Percentiles rank a stretch among this genome's conserved stretches.
Evolutionary conservation across 164 flowering plant genomes (phyloP).

Genomic region (Hamamelis virginiana): DNA sequence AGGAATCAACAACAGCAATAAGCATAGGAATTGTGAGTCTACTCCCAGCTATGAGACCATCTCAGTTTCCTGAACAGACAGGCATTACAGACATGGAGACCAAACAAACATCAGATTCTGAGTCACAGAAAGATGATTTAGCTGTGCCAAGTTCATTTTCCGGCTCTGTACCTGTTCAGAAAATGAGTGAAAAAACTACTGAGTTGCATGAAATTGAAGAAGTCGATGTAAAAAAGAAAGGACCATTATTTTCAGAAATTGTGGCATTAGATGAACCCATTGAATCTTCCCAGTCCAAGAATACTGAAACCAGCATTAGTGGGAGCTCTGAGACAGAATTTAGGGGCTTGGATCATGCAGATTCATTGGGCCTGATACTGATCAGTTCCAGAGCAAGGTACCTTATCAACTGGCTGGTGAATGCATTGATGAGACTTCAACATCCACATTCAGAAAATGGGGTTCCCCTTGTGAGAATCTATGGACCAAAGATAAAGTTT

Average conservation of each 20-base stretch:
- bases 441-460: conserved; percentile 38
- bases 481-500: conserved; percentile 72
- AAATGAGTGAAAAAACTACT: background rate
- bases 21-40: conserved; percentile 21
- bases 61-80: conserved; percentile 4
- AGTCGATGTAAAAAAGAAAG: background rate
- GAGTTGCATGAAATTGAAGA: conserved; percentile 1
- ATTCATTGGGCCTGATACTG: conserved; percentile 61
- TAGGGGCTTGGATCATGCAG: conserved; percentile 66
- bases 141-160: conserved; percentile 7
- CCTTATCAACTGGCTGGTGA: conserved; percentile 79
- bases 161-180: background rate
- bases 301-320: background rate
- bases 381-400: conserved; percentile 63
- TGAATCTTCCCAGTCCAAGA: background rate
- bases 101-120: background rate
- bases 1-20: conserved; percentile 6
- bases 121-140: background rate
- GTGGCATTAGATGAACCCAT: conserved; percentile 6
- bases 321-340: conserved; percentile 38
- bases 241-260: conserved; percentile 13
- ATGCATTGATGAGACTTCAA: conserved; percentile 59
- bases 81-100: background rate
- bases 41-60: conserved; percentile 11
- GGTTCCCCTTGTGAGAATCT: conserved; percentile 53